Evolutionary conservation across 2,329 filamentous ascomycete genomes (phyloP), one percentile per base, ranked within the genome.

Genomic region (Talaromyces sp.): DNA sequence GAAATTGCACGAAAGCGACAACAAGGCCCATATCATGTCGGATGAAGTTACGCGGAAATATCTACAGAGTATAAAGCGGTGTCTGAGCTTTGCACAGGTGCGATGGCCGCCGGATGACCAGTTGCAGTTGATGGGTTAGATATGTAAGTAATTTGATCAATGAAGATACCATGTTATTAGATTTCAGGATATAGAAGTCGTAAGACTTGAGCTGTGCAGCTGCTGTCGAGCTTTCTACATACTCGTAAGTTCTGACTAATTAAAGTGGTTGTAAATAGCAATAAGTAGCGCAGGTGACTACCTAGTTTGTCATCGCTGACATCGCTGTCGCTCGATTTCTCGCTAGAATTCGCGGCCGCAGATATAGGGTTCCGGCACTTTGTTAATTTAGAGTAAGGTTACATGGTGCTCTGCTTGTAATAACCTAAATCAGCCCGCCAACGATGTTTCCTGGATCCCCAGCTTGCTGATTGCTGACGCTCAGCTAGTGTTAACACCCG

Each of bases 21-120:
- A 89, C 65, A 90, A 93, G 73, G 95, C 94, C 3, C 93, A 99
- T 77, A 97, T 98, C 72, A 93, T 99, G 89, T 94, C 93, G 65
- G 95, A 98, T 75, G 95, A 99, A 80, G 88, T 90, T 52, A 99
- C 95, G 61, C 86, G 95, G 70, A 99, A 98, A 81, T 97, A 93
- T 75, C 78, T 99, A 70, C 95, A 99, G 82, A 97, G 94, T 75
- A 98, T 99, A 77, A 99, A 99, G 83, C 85, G 95, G 54, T 97
- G 93, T 75, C 79, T 99, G 74, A 98, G 92, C 67, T 99, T 97
- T 85, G 93, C 94, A 31, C 95, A 99, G 80, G 93, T 95, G 35
- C 87, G 94, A 71, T 99, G 95, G 95, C 93, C 93, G 65, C 95
- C 95, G 0, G 89, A 93, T 72, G 94, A 98, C 81, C 85, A 95